A percentile compares a stretch with the other conserved stretches of the same genome.
These are phyloP conservation scores for Mrakia frigida DNA, from an alignment of 768 basidiomycete species.

Conservation along the genomic window DNA sequence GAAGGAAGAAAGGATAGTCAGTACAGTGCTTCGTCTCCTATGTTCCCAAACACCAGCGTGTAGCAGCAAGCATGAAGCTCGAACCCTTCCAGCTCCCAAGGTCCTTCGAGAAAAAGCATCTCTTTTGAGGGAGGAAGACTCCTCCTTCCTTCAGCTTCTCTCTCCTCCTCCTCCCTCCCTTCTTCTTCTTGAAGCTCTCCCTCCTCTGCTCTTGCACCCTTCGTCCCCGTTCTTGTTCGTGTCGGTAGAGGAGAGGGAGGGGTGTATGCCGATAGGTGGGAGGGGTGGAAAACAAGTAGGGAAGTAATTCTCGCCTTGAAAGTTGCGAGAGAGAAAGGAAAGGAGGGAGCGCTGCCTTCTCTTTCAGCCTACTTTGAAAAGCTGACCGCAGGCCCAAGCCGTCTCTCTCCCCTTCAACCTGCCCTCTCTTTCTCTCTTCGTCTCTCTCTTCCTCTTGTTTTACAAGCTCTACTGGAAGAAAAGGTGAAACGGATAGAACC, in stretches of 20 bases:
- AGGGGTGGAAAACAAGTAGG: not conserved
- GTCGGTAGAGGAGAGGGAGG: not conserved
- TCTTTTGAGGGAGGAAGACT: not conserved
- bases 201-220: slow-evolving; percentile 16
- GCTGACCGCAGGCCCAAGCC: too few relatives aligned
- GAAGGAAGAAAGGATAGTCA: not conserved
- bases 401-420: too few relatives aligned
- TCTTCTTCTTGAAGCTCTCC: slow-evolving; percentile 20
- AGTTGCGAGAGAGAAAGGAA: not conserved
- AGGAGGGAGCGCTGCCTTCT: not conserved
- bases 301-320: not conserved
- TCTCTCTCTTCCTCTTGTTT: too few relatives aligned
- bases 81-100: not conserved
- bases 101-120: not conserved
- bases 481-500: too few relatives aligned
- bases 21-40: not conserved
- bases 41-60: not conserved
- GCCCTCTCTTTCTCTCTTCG: too few relatives aligned
- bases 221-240: not conserved
- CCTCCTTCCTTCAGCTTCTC: slow-evolving; percentile 14
- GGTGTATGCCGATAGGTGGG: not conserved
- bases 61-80: not conserved
- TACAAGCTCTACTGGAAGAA: too few relatives aligned
- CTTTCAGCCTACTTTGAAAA: too few relatives aligned
- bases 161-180: slow-evolving; percentile 20